Evolutionary conservation across 306 rosid species (phyloP).

Genomic region (Quercus berberidifolia): DNA sequence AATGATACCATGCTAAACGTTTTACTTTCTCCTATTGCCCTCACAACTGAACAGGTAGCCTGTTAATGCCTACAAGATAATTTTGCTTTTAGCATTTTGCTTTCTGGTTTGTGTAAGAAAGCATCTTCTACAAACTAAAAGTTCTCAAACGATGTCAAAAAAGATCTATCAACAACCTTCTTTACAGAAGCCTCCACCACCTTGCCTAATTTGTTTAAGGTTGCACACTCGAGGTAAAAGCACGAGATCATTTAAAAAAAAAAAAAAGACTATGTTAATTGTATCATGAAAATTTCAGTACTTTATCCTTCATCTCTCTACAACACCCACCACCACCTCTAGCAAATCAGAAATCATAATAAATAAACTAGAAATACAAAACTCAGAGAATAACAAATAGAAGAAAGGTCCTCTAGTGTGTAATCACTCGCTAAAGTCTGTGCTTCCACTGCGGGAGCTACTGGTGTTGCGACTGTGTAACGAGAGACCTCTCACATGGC

Average conservation of each 20-base stretch:
- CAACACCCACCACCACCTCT: slow-evolving; percentile 25
- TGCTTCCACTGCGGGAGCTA: slow-evolving; percentile 86
- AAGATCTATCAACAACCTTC: not conserved
- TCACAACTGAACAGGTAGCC: no score
- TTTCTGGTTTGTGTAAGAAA: no score
- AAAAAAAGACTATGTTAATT: not conserved
- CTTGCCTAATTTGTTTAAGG: not conserved
- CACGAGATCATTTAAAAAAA: not conserved
- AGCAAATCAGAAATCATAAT: slow-evolving; percentile 26
- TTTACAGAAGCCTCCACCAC: not conserved
- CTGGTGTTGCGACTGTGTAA: slow-evolving; percentile 76
- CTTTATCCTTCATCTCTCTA: not conserved
- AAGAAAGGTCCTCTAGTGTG: not conserved
- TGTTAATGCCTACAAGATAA: no score
- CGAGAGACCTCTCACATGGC: slow-evolving; percentile 76
- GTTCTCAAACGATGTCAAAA: not conserved
- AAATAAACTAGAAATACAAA: slow-evolving; percentile 11
- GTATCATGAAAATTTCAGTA: not conserved
- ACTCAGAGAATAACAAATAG: slow-evolving; percentile 17
- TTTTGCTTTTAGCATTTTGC: no score
- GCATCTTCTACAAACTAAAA: no score
- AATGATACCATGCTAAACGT: no score
- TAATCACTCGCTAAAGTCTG: slow-evolving; percentile 68
- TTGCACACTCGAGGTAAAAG: not conserved
- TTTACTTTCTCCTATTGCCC: no score